phyloP scores from a whole-genome alignment of 169 alveolate genomes.

The Fabrea salina region DNA sequence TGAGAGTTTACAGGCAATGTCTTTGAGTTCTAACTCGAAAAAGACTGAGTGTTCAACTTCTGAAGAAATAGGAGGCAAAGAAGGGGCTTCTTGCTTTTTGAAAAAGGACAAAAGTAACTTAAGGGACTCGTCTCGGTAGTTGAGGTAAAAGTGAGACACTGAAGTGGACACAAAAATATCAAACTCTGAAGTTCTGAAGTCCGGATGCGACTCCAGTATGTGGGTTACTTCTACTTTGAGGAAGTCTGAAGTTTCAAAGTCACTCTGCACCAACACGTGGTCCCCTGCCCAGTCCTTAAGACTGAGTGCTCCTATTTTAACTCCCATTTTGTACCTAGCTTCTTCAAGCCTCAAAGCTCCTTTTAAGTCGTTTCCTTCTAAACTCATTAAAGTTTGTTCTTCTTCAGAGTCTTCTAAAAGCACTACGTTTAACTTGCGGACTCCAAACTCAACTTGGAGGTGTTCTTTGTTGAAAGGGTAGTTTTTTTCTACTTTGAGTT shows the following conservation, averaged over 20 bases:
- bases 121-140: conserved; percentile 10
- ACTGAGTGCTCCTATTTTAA: background rate
- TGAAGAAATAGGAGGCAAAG: background rate
- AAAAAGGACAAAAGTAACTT: background rate
- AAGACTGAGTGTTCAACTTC: background rate
- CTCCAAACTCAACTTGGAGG: background rate
- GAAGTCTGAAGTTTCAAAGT: background rate
- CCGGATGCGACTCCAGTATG: conserved; percentile 27
- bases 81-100: background rate
- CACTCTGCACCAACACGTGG: background rate
- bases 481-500: background rate
- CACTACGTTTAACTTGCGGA: background rate
- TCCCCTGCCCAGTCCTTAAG: conserved; percentile 14
- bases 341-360: background rate
- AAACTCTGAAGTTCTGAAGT: background rate
- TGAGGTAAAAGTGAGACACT: background rate
- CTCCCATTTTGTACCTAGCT: background rate
- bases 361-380: background rate
- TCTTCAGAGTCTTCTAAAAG: background rate
- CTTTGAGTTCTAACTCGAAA: no score
- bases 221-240: background rate
- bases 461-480: conserved; percentile 30
- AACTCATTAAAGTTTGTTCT: background rate
- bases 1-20: background rate
- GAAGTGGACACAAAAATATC: no score